A percentile compares a stretch with the other conserved stretches of the same genome.
phyloP scores from a whole-genome alignment of 1,284 basidiomycete genomes.

The Cystobasidiaceae sp. region DNA sequence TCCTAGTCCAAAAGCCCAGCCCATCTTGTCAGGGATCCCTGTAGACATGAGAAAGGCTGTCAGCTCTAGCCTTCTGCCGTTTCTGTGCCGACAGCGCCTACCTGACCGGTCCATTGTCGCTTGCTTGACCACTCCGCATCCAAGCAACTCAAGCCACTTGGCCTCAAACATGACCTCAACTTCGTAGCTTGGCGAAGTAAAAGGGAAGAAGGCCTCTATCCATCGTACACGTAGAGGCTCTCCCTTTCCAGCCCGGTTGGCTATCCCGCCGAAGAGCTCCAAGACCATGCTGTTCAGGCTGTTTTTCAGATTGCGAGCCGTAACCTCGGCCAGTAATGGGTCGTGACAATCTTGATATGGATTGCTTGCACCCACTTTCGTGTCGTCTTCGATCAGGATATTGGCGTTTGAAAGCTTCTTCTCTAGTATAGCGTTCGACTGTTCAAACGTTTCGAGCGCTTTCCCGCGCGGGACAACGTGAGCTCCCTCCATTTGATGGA shows the following conservation, averaged over 20 bases:
- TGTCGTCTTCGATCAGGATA: conserved; percentile 80
- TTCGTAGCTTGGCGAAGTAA: conserved; percentile 94
- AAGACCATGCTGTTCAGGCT: conserved; percentile 84
- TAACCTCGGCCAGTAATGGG: conserved; percentile 61
- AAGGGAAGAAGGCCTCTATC: conserved; percentile 98
- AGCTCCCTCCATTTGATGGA: conserved; percentile 98
- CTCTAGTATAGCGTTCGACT: conserved; percentile 57
- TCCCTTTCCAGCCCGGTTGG: conserved; percentile 36
- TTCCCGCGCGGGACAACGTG: conserved; percentile 63
- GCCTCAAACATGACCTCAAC: conserved; percentile 95
- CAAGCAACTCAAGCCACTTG: conserved; percentile 95
- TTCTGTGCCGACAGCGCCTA: conserved; percentile 50
- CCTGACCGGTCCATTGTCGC: conserved; percentile 79
- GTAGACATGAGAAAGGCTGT: neutral
- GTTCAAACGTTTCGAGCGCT: conserved; percentile 59
- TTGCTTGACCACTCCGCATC: conserved; percentile 87
- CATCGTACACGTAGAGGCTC: conserved; percentile 66
- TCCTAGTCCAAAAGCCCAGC: conserved; percentile 98
- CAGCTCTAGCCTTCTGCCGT: neutral
- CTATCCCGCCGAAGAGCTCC: conserved; percentile 62
- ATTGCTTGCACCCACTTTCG: conserved; percentile 63
- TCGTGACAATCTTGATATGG: conserved; percentile 76
- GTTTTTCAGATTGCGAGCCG: conserved; percentile 81
- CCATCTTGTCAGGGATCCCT: conserved; percentile 77
- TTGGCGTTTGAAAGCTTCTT: conserved; percentile 61